Evolutionary conservation across 208 protist species (phyloP), one percentile per base, ranked within the genome.

Genomic region (Acanthamoeba healyi): DNA sequence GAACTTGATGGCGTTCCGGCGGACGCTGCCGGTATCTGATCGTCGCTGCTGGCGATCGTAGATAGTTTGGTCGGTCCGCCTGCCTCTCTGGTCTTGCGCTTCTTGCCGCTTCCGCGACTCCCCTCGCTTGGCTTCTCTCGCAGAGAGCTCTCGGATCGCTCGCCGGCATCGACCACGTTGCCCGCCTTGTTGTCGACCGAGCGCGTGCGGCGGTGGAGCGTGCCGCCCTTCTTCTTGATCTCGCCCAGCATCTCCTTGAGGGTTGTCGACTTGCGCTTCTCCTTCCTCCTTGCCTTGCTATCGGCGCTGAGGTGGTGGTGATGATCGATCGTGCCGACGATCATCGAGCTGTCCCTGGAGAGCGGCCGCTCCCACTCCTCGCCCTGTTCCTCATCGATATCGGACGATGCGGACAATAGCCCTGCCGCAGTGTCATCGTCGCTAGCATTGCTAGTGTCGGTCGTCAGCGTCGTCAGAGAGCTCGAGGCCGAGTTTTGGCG

Each of bases 201-300:
- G 40, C 72, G 34, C 38, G 42, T 54, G 40, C 72, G 72, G 42
- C 40, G 72, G 72, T 82, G 40, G 32, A 72, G 63, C 63, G 63
- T 72, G 63, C n/a, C n/a, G 63, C 63, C 63, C 63, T 72, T 72
- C 72, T 82, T 82, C 42, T 82, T 82, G 72, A 82, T 82, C 72
- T 82, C 72, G 36, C 72, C 72, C n/a, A 82, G 42, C 72, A 82
- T 82, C 42, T 82, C 72, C 72, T 82, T 82, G 40, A 82, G 42
- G 22, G 72, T 82, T 10, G 72, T 82, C 36, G 72, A 82, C 72
- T 82, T 82, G 40, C 72, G 72, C 42, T 82, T 82, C 72, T 82
- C 72, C 72, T 44, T 82, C 42, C 29, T 54, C 24, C 72, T 54
- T 22, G 40, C 29, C 42, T 82, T 82, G 36, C 42, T 63, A 22